A percentile compares a stretch with the other conserved stretches of the same genome.
Evolutionary conservation across 495 filamentous ascomycete species (phyloP).

Genomic region (Pyrenula massariospora): DNA sequence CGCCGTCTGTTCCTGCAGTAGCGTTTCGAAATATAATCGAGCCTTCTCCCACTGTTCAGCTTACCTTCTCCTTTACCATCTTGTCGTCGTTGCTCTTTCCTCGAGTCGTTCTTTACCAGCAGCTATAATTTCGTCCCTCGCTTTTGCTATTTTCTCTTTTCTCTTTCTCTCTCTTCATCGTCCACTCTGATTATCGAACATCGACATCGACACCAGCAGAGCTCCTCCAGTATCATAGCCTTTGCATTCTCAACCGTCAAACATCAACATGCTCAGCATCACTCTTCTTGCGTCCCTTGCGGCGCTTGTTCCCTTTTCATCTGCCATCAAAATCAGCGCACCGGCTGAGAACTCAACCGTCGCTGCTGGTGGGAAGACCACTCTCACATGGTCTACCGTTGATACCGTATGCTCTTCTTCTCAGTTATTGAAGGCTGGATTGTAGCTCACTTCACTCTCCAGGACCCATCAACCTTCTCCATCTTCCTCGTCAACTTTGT

Average conservation of each 20-base stretch:
- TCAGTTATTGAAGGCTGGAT: background rate
- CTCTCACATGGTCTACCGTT: conserved; percentile 28
- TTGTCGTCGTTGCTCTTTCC: background rate
- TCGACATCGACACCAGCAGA: background rate
- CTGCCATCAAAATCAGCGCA: conserved; percentile 13
- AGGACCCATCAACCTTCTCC: conserved; percentile 24
- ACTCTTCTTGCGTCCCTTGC: background rate
- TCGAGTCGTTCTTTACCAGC: background rate
- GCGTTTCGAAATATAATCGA: background rate
- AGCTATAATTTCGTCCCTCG: background rate
- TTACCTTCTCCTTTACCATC: background rate
- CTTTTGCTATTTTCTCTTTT: background rate
- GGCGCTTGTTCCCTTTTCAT: background rate
- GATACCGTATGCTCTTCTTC: conserved; percentile 18
- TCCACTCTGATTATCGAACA: background rate
- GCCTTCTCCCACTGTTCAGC: background rate
- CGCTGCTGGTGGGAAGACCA: conserved; percentile 20
- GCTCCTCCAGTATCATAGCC: background rate
- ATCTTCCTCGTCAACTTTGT: conserved; percentile 38
- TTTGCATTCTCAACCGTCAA: background rate
- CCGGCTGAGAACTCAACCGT: conserved; percentile 18
- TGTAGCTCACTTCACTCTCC: background rate
- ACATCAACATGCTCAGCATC: background rate
- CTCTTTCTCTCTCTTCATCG: background rate
- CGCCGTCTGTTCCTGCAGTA: background rate